Evolutionary conservation across 2,329 filamentous ascomycete genomes (phyloP).

Genomic region (Stagonosporopsis cucurbitacearum): DNA sequence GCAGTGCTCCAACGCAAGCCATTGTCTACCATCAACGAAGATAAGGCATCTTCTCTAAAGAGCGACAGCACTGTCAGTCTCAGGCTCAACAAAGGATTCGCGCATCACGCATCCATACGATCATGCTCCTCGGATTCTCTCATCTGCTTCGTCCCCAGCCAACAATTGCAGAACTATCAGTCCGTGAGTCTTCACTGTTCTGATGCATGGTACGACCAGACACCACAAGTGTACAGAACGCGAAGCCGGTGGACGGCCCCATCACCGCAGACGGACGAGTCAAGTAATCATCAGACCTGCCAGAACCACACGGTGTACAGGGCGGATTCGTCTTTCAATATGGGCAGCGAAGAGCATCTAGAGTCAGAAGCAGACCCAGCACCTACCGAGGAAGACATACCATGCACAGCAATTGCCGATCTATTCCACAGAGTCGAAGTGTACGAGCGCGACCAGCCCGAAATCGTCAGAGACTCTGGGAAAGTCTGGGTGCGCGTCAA

Average conservation of each 20-base stretch:
- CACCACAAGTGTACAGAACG: neutral
- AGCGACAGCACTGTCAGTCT: constrained; percentile 7
- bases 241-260: constrained; percentile 4
- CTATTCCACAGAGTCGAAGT: constrained; percentile 4
- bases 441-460: constrained; percentile 3
- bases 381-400: neutral
- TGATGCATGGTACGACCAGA: neutral
- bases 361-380: neutral
- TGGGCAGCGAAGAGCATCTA: neutral
- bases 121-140: neutral
- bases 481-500: constrained; percentile 12
- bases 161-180: constrained; percentile 7
- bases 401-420: constrained; percentile 8
- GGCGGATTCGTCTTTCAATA: neutral
- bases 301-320: neutral
- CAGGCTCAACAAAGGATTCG: neutral
- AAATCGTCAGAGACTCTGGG: neutral
- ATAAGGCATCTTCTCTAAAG: neutral
- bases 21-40: constrained; percentile 1
- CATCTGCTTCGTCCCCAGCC: constrained; percentile 1
- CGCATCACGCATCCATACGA: neutral
- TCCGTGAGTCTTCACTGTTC: constrained; percentile 2
- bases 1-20: neutral
- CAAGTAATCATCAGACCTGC: neutral
- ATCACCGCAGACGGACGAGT: neutral